These are phyloP conservation scores for Psilocybe tampanensis DNA, from an alignment of 768 basidiomycete species.

Conservation along the genomic window DNA sequence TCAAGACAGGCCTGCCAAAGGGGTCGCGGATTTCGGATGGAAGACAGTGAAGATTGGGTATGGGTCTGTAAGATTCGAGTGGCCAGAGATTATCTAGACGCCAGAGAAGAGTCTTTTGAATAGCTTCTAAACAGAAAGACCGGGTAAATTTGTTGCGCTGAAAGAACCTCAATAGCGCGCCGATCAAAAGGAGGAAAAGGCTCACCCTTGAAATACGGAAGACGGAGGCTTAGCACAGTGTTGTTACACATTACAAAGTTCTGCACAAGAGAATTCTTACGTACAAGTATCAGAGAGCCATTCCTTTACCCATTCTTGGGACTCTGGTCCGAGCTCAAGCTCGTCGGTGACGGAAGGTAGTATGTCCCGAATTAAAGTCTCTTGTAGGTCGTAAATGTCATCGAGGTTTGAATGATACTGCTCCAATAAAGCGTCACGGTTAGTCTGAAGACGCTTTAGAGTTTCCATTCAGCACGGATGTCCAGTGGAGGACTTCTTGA, in stretches of 20 bases:
- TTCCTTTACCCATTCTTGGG: constrained; percentile 52
- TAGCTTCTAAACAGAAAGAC: constrained; percentile 62
- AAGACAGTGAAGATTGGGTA: constrained; percentile 53
- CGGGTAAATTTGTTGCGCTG: constrained; percentile 71
- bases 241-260: constrained; percentile 17
- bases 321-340: constrained; percentile 48
- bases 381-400: constrained; percentile 49
- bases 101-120: constrained; percentile 59
- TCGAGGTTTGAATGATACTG: constrained; percentile 54
- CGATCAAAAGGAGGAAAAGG: constrained; percentile 16
- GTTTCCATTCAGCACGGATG: constrained; percentile 34
- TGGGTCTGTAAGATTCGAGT: constrained; percentile 24
- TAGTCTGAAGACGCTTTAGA: constrained; percentile 42
- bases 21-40: constrained; percentile 58
- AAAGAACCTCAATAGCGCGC: constrained; percentile 7
- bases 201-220: constrained; percentile 67
- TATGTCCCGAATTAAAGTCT: constrained; percentile 54
- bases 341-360: constrained; percentile 64
- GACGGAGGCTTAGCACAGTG: constrained; percentile 44
- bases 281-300: constrained; percentile 72
- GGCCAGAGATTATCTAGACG: constrained; percentile 50
- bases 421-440: constrained; percentile 48
- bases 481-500: neutral
- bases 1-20: constrained; percentile 65
- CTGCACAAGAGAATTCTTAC: constrained; percentile 24